Evolutionary conservation across 108 stramenopile species (phyloP), one percentile per base, ranked within the genome.

Genomic region (Nannochloropsis gaditana): DNA sequence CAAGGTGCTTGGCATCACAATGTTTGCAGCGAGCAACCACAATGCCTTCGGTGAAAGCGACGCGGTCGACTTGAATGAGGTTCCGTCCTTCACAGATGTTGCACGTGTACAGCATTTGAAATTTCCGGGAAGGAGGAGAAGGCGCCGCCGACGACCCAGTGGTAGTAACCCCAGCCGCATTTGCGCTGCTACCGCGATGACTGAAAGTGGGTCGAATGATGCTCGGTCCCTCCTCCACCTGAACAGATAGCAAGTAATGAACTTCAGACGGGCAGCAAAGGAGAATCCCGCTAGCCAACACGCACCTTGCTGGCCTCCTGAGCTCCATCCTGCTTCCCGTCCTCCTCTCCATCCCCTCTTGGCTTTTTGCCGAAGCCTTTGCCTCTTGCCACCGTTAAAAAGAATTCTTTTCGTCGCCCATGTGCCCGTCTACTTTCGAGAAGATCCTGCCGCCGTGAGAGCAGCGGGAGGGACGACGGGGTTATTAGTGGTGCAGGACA

Each of bases 51-150:
- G 59, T 73, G n/a, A 73, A 73, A n/a, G 59, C 59, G 3, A 73
- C n/a, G n/a, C 59, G 59, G 59, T 73, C 59, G 19, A 73, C 59
- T 73, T 73, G 59, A 73, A 73, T 73, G 4, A 73, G 59, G 59
- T 73, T 73, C n/a, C 59, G 59, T 15, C 59, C 59, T 73, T 73
- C 59, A n/a, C 59, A 73, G 59, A 73, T 73, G 59, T 73, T 73
- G 59, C 59, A 73, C 6, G 59, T 73, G 8, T 73, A 73, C 19
- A 73, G 59, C 59, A 73, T 73, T 73, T 73, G 59, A 6, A 73
- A 73, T 73, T 73, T 73, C 59, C 59, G 59, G 59, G 59, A 73
- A n/a, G 59, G 59, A 15, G 59, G 3, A n/a, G 59, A 73, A 15
- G 59, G 19, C 15, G 59, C 8, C 19, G 2, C 59, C 15, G 2